Conservation (phyloP, 352 stramenopile species). For the Albugo candida region DNA sequence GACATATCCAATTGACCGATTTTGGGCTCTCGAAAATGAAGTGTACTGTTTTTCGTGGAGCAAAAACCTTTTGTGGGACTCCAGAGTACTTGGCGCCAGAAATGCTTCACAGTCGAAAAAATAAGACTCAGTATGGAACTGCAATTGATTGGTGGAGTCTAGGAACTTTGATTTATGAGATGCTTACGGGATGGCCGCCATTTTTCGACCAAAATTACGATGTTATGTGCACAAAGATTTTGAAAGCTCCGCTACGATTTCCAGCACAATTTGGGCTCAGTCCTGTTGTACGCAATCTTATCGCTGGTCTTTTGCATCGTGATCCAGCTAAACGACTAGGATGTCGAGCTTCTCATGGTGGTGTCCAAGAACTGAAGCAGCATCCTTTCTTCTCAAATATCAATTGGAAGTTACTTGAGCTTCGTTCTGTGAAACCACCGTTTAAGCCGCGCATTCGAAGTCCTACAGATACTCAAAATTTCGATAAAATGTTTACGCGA, state of each 20-base stretch:
- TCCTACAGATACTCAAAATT: constrained; percentile 75
- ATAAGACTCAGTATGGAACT: constrained; percentile 60
- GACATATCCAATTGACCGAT: constrained; percentile 84
- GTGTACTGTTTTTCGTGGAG: constrained; percentile 51
- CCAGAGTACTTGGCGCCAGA: constrained; percentile 77
- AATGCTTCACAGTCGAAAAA: constrained; percentile 64
- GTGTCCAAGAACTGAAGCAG: constrained; percentile 44
- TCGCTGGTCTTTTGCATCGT: constrained; percentile 50
- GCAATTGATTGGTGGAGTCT: constrained; percentile 89
- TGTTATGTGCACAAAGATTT: constrained; percentile 83
- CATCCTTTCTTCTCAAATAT: constrained; percentile 68
- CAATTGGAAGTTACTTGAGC: constrained; percentile 54
- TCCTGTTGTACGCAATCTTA: constrained; percentile 54
- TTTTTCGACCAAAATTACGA: constrained; percentile 87
- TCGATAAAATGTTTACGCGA: constrained; percentile 77
- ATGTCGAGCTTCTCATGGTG: constrained; percentile 38
- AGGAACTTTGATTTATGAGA: constrained; percentile 87
- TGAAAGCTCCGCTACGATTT: constrained; percentile 77
- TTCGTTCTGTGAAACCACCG: constrained; percentile 49
- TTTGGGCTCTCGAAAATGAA: constrained; percentile 86
- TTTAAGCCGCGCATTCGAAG: constrained; percentile 71
- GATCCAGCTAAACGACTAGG: constrained; percentile 46
- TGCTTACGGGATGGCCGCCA: constrained; percentile 85
- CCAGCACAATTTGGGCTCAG: constrained; percentile 63
- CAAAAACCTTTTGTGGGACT: constrained; percentile 78